Evolutionary conservation across 768 basidiomycete species (phyloP).

Genomic region (Naganishia antarctica): DNA sequence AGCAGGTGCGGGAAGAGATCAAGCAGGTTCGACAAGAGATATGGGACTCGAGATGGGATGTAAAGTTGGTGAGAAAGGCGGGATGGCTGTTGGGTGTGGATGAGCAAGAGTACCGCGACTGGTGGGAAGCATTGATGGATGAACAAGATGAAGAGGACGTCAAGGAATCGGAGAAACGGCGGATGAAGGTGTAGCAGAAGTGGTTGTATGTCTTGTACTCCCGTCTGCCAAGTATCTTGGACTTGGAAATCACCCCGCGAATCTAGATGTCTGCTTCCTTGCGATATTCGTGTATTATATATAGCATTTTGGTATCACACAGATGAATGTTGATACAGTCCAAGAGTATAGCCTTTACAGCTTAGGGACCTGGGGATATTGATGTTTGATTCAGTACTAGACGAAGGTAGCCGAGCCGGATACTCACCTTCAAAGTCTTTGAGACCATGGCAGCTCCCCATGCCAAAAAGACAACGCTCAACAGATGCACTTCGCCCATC

Average conservation of each 20-base stretch:
- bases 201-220: too few relatives aligned
- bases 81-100: constrained; percentile 12
- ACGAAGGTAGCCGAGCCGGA: not conserved
- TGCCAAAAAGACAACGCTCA: constrained; percentile 66
- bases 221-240: too few relatives aligned
- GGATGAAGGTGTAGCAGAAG: not conserved
- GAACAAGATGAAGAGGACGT: constrained; percentile 4
- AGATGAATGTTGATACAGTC: constrained; percentile 13
- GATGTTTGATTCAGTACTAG: not conserved
- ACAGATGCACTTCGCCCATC: constrained; percentile 67
- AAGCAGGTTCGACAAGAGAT: not conserved
- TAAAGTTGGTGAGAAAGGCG: not conserved
- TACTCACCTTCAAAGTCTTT: constrained; percentile 75
- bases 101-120: constrained; percentile 17
- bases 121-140: constrained; percentile 13
- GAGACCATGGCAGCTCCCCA: constrained; percentile 98
- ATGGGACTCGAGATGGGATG: constrained; percentile 12
- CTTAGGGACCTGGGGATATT: constrained; percentile 28
- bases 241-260: too few relatives aligned
- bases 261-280: too few relatives aligned
- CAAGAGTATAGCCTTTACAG: not conserved
- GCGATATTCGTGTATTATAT: not conserved
- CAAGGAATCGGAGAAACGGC: not conserved
- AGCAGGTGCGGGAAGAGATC: not conserved
- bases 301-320: constrained; percentile 13